Conservation (phyloP, 192 early-diverging fungal species). For the Dimargaris xerosporica region DNA sequence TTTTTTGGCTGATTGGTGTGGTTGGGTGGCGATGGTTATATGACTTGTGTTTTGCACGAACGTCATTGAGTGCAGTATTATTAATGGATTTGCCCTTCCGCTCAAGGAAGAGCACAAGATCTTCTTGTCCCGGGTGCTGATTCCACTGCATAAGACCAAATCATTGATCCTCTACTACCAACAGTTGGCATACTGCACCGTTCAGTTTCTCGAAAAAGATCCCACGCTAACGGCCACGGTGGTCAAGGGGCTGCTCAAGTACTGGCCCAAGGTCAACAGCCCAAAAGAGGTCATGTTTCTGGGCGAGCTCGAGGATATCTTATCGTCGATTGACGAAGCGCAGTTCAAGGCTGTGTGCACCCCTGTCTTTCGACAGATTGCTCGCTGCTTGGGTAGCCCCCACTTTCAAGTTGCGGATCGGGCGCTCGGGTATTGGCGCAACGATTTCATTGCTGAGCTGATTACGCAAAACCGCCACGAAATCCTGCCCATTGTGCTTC, state of each 20-base stretch:
- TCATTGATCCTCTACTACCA: constrained; percentile 91
- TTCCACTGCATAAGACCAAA: constrained; percentile 93
- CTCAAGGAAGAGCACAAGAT: constrained; percentile 98
- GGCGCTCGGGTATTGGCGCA: constrained; percentile 97
- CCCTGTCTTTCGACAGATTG: constrained; percentile 84
- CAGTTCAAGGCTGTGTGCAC: constrained; percentile 84
- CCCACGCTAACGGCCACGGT: constrained; percentile 82
- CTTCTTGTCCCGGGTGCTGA: constrained; percentile 80
- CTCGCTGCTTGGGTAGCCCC: constrained; percentile 78
- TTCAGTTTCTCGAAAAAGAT: constrained; percentile 99
- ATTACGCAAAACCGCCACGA: constrained; percentile 83
- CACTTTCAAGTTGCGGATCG: constrained; percentile 99
- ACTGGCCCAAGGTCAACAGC: constrained; percentile 98
- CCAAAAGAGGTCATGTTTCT: constrained; percentile 99
- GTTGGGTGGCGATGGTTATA: too few relatives aligned
- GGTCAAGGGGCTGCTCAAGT: constrained; percentile 74
- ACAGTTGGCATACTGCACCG: constrained; percentile 94
- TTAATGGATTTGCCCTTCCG: constrained; percentile 98
- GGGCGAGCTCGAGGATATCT: constrained; percentile 92
- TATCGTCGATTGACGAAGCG: constrained; percentile 85
- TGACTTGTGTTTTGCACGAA: too few relatives aligned
- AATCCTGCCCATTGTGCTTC: constrained; percentile 92
- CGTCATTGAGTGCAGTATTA: constrained; percentile 54
- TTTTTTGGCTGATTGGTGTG: too few relatives aligned
- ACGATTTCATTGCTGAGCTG: constrained; percentile 92